phyloP scores from a whole-genome alignment of 768 basidiomycete genomes.

The Russula emetica region DNA sequence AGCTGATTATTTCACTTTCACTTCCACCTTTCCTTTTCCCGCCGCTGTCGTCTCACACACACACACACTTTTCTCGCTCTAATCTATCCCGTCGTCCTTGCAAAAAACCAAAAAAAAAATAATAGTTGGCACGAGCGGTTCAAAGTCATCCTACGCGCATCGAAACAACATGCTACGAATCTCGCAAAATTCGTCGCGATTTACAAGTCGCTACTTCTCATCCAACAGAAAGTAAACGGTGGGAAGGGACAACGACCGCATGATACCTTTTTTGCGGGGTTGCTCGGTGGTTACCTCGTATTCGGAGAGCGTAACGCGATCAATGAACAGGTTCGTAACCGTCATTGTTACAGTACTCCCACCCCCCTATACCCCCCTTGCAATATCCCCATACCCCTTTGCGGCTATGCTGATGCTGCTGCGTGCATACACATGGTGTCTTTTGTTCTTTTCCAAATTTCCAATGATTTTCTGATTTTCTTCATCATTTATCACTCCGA shows the following conservation, averaged over 20 bases:
- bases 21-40: no score
- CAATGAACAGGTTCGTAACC: conserved; percentile 75
- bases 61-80: no score
- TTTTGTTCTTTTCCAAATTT: background rate
- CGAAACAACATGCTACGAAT: conserved; percentile 86
- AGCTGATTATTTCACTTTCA: no score
- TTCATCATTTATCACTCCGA: background rate
- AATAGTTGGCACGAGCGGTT: conserved; percentile 61
- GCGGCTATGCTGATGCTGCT: background rate
- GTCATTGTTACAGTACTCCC: background rate
- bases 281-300: conserved; percentile 85
- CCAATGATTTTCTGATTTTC: background rate
- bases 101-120: no score
- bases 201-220: conserved; percentile 80
- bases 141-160: conserved; percentile 70
- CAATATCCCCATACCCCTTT: background rate
- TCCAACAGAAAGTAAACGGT: conserved; percentile 76
- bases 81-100: no score
- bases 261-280: conserved; percentile 90
- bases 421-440: background rate
- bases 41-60: no score
- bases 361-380: background rate
- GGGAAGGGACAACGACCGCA: conserved; percentile 75
- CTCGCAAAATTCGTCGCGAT: conserved; percentile 91
- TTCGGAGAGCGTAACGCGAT: conserved; percentile 84